Evolutionary conservation across 495 filamentous ascomycete genomes (phyloP), one percentile per base, ranked within the genome.

Genomic region (Antarctomyces pellizariae): DNA sequence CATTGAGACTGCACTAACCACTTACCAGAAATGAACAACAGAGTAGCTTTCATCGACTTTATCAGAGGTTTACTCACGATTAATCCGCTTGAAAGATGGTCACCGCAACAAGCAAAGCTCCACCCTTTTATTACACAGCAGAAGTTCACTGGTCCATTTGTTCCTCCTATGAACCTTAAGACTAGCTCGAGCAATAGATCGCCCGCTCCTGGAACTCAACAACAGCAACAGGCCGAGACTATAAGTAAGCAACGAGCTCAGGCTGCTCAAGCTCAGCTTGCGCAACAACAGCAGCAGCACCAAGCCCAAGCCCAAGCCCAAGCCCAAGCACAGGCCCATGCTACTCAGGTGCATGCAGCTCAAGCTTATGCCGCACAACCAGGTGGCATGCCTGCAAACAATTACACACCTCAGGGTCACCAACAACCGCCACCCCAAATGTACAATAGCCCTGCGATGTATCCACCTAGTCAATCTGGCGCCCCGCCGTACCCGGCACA

Each of bases 41-140:
- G 89, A 26, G 64, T 84, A 29, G 78, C 89, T n/a, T 99, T 99
- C 42, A 99, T 95, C 39, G 89, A 99, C 46, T 99, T 99, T 34
- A 86, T 93, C n/a, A 72, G 84, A 36, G 89, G 89, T 6, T 48
- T 99, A 17, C 50, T 99, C 27, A 83, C 75, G 18, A 91, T 93
- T 48, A 95, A 91, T 43, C 89, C 89, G 1, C 61, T 99, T 14
- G 89, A 99, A 44, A 59, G 89, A 33, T 99, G 89, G 89, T 90
- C 89, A 9, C 89, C 89, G 7, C 83, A 92, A 40, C 89, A 99
- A 46, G 89, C 89, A 16, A 92, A 92, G 41, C 47, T 92, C 39
- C 89, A 99, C 40, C 89, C 89, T 3, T 99, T 99, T 55, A 99
- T 99, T 40, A 99, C 89, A 0, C 89, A 99, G 39, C 75, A 86